These are phyloP conservation scores for Penicillium riverlandense DNA, from an alignment of 495 filamentous ascomycete species.

Conservation along the genomic window DNA sequence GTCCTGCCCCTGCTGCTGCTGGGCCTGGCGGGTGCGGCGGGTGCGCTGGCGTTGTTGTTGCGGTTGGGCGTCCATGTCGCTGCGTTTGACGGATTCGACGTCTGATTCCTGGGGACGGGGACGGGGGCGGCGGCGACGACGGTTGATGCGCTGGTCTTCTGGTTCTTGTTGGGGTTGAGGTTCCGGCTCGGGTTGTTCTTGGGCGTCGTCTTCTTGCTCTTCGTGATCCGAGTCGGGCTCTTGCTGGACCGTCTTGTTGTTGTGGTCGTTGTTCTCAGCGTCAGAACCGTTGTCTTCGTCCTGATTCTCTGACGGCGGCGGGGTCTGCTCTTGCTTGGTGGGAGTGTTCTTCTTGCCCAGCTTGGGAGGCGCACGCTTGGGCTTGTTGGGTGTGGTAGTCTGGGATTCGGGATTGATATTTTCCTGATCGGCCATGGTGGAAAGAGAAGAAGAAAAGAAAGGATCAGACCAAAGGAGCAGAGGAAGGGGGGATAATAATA, in stretches of 20 bases:
- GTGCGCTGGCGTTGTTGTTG: constrained; percentile 34
- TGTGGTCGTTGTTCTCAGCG: not conserved
- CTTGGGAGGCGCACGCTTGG: constrained; percentile 25
- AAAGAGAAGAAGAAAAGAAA: constrained; percentile 11
- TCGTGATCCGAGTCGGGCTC: constrained; percentile 7
- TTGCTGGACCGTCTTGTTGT: not conserved
- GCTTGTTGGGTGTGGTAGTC: constrained; percentile 19
- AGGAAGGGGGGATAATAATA: constrained; percentile 10
- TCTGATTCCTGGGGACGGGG: constrained; percentile 29
- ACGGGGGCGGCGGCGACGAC: constrained; percentile 22
- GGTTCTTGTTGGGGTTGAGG: constrained; percentile 10
- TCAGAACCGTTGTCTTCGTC: constrained; percentile 6
- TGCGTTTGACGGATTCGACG: constrained; percentile 26
- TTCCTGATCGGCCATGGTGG: constrained; percentile 35
- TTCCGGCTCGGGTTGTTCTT: constrained; percentile 8
- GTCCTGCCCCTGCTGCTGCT: constrained; percentile 24
- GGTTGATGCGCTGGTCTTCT: constrained; percentile 12
- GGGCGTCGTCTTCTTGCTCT: constrained; percentile 7
- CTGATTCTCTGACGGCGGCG: constrained; percentile 17
- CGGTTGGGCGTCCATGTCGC: constrained; percentile 31
- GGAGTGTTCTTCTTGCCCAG: constrained; percentile 23
- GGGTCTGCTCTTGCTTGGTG: constrained; percentile 29
- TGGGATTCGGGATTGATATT: constrained; percentile 17
- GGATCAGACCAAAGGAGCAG: constrained; percentile 13
- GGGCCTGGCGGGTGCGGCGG: constrained; percentile 18